Base-by-base conservation (phyloP, 163 green algal species). In the Scenedesmus sp. region DNA sequence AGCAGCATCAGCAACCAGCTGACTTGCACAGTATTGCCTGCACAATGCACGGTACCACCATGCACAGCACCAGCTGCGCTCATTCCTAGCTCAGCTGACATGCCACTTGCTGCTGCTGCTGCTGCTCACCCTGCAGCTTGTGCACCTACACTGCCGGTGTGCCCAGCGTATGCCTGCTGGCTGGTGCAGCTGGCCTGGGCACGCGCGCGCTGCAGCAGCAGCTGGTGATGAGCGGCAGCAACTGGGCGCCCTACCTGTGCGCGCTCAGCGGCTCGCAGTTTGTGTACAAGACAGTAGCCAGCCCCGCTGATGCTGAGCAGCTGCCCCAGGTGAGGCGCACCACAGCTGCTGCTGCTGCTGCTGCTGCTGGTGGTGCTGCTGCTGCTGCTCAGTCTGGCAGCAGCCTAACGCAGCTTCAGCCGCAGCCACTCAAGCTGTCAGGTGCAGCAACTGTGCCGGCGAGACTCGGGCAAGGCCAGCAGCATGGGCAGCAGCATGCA, bases 281-380 rank as follows among this genome's bases (percentile, higher is more conserved):
- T 15, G 13, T 90, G n/a, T 90, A 83, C 85, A 82, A 64, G 46
- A 57, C 85, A 64, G 85, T 90, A 12, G 57, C 9, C 1, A 56
- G 64, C 23, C 46, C 64, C 54, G 85, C 46, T 0, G 85, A 90
- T 64, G 62, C 64, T 13, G 26, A 54, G 46, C 52, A 54, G 64
- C 64, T 90, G 64, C 85, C 85, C 56, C 85, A 90, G 85, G 85
- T 90, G 70, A 79, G 70, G 16, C 15, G 66, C 59, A 46, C 34
- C 34, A 46, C 10, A 13, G 62, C 62, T 70, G 62, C 62, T 70
- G 62, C 66, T 76, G 66, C 66, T 76, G 66, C 66, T 34, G 66
- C 16, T 20, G 12, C 64, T 20, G 9, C 20, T 20, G 64, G 2
- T 73, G 64, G 0, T 5, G 18, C 10, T 20, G 64, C 3, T 73